Base-by-base conservation (phyloP, 495 filamentous ascomycete genomes). In the Patellaria atrata region DNA sequence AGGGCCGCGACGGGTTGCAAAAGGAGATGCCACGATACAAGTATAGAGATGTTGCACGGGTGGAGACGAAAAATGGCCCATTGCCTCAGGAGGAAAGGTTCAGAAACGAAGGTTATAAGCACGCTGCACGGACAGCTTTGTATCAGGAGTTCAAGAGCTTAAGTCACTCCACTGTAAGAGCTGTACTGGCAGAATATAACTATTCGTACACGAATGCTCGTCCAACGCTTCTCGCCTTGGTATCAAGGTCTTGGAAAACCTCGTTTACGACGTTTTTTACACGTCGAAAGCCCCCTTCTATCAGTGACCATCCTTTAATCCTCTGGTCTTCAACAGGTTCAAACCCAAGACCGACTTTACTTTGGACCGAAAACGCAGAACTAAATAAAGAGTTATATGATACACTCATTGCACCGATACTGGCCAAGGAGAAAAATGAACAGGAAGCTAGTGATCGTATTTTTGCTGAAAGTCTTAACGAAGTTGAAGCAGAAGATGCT, bases 121-220 rank as follows among this genome's bases (percentile, higher is more conserved):
- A 60, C 32, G 77, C 82, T 6, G 81, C 79, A 7, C 76, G 71
- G 51, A 44, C 49, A 20, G 51, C 58, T 7, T 54, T 80, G 38
- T 60, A 56, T 47, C 78, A 82, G 28, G 89, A 97, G 52, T 97
- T 94, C 62, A 80, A 73, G 43, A 71, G 70, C 14, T 60, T 96
- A 9, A 77, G 77, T 22, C 71, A 68, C 35, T 86, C 82, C 27
- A 73, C 82, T 3, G 76, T 96, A 44, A 75, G 81, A 25, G 86
- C 77, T 5, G 85, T 97, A 2, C 65, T 97, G 29, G 87, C 86
- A 15, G 89, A 97, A 53, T 69, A 69, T 45, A 97, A 97, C 52
- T 80, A 79, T 54, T 83, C 75, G 20, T 96, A 96, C 49, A 65
- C 72, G 3, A 69, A 73, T n/a, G 75, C 82, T 3, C 67, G 85